Evolutionary conservation across 2,329 filamentous ascomycete species (phyloP).

Genomic region (Fusarium sp.): DNA sequence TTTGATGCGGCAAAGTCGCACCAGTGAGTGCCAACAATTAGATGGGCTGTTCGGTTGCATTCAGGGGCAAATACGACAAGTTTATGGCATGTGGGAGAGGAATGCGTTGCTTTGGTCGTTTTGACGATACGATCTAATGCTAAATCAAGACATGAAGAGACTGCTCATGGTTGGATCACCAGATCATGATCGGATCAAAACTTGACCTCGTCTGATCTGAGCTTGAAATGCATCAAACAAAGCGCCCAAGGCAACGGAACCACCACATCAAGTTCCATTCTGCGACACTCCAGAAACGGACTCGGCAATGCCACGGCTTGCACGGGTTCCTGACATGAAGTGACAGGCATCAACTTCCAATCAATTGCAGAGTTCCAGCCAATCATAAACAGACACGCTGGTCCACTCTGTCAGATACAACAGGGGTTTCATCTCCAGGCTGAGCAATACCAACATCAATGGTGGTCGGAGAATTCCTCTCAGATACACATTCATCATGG

Average conservation of each 20-base stretch:
- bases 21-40: neutral
- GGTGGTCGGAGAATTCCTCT: conserved; percentile 6
- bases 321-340: conserved; percentile 35
- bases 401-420: neutral
- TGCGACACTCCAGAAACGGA: conserved; percentile 32
- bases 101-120: neutral
- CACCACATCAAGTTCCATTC: neutral
- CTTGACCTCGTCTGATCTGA: neutral
- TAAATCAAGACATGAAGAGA: neutral
- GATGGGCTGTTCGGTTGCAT: neutral
- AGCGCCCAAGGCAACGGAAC: conserved; percentile 7
- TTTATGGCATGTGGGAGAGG: neutral
- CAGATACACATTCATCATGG: neutral
- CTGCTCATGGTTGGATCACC: neutral
- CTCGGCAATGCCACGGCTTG: conserved; percentile 27
- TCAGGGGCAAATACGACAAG: conserved; percentile 7
- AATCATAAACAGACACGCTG: neutral
- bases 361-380: neutral
- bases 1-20: conserved; percentile 27
- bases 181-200: conserved; percentile 5
- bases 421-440: conserved; percentile 7
- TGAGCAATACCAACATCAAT: neutral
- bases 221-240: conserved; percentile 3
- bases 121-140: neutral
- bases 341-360: conserved; percentile 11